These are phyloP conservation scores for Leucocoprinus sp. DNA, from an alignment of 768 basidiomycete genomes.

Conservation along the genomic window DNA sequence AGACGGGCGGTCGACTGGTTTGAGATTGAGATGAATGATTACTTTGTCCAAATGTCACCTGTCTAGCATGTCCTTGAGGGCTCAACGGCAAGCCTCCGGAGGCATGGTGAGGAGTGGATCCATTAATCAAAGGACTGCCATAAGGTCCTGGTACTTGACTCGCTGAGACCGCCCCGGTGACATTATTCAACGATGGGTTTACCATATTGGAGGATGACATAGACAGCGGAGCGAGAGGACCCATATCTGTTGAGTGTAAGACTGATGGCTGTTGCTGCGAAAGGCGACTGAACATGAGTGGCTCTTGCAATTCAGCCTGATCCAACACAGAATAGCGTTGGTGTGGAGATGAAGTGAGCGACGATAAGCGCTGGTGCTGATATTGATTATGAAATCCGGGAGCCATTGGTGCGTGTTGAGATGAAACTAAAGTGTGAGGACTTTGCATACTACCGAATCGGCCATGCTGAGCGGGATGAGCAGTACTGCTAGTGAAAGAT, in stretches of 20 bases:
- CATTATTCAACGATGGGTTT: background rate
- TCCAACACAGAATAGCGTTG: background rate
- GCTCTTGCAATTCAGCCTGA: background rate
- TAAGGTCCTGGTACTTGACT: background rate
- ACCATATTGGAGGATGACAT: background rate
- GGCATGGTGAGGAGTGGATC: background rate
- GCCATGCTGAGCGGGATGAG: slow-evolving; percentile 1
- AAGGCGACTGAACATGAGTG: background rate
- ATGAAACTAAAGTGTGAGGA: background rate
- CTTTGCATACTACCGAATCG: background rate
- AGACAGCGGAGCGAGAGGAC: background rate
- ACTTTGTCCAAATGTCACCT: background rate
- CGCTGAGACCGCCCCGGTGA: background rate
- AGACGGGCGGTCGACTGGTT: background rate
- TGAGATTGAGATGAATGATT: slow-evolving; percentile 2
- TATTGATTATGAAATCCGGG: slow-evolving; percentile 2
- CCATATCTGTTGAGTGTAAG: background rate
- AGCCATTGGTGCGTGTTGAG: background rate
- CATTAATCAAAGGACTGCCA: background rate
- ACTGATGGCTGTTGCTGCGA: background rate
- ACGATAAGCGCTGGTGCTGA: slow-evolving; percentile 9
- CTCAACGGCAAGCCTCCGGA: background rate
- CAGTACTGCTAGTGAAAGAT: slow-evolving; percentile 15
- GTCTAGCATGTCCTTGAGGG: slow-evolving; percentile 2
- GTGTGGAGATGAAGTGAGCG: slow-evolving; percentile 1